Base-by-base conservation (phyloP, 768 basidiomycete genomes). In the Suillus clintonianus region DNA sequence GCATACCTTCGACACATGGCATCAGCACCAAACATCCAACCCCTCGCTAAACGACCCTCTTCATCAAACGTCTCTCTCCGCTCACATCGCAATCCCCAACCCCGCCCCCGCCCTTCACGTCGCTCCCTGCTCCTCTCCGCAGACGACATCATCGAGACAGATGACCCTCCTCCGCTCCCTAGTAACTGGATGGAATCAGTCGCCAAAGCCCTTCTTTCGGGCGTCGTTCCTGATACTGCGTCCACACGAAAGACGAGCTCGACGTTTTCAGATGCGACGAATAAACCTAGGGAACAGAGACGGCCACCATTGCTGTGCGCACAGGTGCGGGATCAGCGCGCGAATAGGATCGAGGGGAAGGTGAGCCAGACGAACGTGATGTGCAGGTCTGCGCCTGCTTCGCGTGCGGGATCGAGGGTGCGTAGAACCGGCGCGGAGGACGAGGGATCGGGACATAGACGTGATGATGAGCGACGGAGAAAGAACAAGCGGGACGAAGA, bases 1-100 rank as follows among this genome's bases (percentile, higher is more conserved):
- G 85, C 86, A 6, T 88, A 91, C 70, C 83, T 93, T 13, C 85
- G 90, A 37, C 90, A 92, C 71, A 91, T 93, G 81, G 85, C 85
- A 1, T 92, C 91, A 27, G 77, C 82, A 27, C 82, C 82, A 36
- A 79, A 80, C 64, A 82, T 84, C 36, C 74, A 76, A 22, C 76
- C 75, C 17, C 69, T 77, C 45, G 64, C 56, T 22, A 77, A 76
- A 54, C 78, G 72, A 14, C 72, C 76, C 15, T 68, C 77, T 7
- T 60, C 73, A 32, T 71, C 77, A n/a, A 72, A 73, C 34, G 54
- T 70, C 43, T 76, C 74, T 3, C 51, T 74, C 37, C 76, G 75
- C 19, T 78, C 83, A 15, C 79, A 78, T 54, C 79, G 82, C 53
- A 59, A 24, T 42, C 76, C 79, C 10, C 70, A 72, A 3, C 78